phyloP scores from a whole-genome alignment of 1,284 basidiomycete species.

The Butyriboletus appendiculatus region DNA sequence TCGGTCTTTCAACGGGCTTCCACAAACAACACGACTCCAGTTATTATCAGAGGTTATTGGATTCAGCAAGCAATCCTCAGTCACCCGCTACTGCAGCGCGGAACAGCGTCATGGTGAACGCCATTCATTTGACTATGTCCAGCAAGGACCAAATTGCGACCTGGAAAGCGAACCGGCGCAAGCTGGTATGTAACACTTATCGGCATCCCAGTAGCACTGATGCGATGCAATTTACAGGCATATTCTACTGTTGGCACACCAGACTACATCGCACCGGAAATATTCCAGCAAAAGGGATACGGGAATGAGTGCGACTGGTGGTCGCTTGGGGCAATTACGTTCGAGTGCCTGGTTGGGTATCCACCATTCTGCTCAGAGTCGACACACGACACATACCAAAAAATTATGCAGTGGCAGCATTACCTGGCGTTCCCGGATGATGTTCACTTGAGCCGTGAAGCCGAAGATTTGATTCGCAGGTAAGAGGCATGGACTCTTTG shows the following conservation, averaged over 20 bases:
- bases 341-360: conserved; percentile 96
- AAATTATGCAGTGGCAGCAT: conserved; percentile 94
- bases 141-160: conserved; percentile 91
- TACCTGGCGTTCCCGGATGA: conserved; percentile 94
- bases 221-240: conserved; percentile 53
- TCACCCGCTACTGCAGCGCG: conserved; percentile 44
- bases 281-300: conserved; percentile 96
- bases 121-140: conserved; percentile 93
- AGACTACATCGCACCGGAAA: conserved; percentile 99
- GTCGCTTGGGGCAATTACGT: conserved; percentile 98
- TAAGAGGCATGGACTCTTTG: conserved; percentile 31
- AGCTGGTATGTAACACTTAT: conserved; percentile 61
- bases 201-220: neutral
- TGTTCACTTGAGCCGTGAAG: conserved; percentile 90
- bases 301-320: conserved; percentile 99
- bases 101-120: conserved; percentile 86
- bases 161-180: conserved; percentile 98
- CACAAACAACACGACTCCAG: conserved; percentile 92
- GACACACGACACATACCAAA: conserved; percentile 99
- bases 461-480: conserved; percentile 90
- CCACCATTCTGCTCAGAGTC: conserved; percentile 98
- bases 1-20: conserved; percentile 93
- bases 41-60: conserved; percentile 83
- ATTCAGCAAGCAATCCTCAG: conserved; percentile 42
- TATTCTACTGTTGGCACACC: conserved; percentile 99